A percentile compares a stretch with the other conserved stretches of the same genome.
These are phyloP conservation scores for Ceratocystis albifundus DNA, from an alignment of 2,329 filamentous ascomycete genomes.

Conservation along the genomic window DNA sequence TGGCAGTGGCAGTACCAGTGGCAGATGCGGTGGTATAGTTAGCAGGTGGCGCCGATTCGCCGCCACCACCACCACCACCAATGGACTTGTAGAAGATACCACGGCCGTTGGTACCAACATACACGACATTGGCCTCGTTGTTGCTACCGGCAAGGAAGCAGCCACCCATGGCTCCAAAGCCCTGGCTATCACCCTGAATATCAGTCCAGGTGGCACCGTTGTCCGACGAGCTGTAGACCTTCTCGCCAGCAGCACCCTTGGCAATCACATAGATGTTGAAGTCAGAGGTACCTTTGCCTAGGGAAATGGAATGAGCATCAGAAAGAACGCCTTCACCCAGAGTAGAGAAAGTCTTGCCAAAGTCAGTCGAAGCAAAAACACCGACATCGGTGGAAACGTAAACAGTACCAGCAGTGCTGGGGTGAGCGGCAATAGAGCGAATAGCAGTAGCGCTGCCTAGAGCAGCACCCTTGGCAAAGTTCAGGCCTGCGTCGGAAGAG, in stretches of 20 bases:
- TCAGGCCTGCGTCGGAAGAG: constrained; percentile 38
- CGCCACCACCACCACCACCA: background rate
- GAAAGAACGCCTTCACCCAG: constrained; percentile 30
- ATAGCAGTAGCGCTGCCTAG: constrained; percentile 36
- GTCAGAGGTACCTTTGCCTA: constrained; percentile 38
- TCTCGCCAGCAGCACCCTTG: constrained; percentile 33
- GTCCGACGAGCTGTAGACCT: constrained; percentile 38
- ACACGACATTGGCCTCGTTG: constrained; percentile 37
- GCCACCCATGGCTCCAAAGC: constrained; percentile 36
- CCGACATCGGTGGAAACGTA: constrained; percentile 45
- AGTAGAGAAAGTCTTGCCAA: constrained; percentile 37
- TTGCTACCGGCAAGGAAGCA: constrained; percentile 36
- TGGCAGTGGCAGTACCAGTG: background rate
- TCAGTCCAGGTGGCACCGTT: constrained; percentile 36
- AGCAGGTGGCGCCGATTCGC: background rate
- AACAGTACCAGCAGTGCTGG: constrained; percentile 47
- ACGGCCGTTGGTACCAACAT: constrained; percentile 20
- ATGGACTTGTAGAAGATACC: constrained; percentile 7
- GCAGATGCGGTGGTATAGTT: background rate
- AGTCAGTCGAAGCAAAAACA: constrained; percentile 44
- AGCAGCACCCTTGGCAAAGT: constrained; percentile 34
- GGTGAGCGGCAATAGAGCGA: constrained; percentile 46
- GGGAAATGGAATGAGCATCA: constrained; percentile 35
- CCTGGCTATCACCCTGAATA: constrained; percentile 35
- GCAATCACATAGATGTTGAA: constrained; percentile 22